Conservation (phyloP, 2,329 filamentous ascomycete species). For the Fusarium devonianum region DNA sequence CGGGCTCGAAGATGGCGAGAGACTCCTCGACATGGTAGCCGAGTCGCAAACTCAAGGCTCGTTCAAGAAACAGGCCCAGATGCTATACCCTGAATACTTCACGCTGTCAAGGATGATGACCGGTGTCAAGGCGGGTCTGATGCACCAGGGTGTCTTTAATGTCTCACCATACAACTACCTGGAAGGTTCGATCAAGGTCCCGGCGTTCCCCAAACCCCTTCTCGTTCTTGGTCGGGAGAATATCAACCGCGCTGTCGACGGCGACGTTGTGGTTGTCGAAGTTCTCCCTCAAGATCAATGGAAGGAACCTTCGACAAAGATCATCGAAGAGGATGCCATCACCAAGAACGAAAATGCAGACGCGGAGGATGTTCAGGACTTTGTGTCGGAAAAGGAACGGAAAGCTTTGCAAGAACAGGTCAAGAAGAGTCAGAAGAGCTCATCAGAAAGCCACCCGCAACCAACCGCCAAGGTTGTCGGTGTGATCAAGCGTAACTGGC, state of each 20-base stretch:
- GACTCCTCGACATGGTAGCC: conserved; percentile 91
- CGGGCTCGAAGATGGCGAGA: conserved; percentile 82
- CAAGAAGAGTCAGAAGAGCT: conserved; percentile 80
- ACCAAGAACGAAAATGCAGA: conserved; percentile 96
- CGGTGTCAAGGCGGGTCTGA: conserved; percentile 82
- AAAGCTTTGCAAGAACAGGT: conserved; percentile 91
- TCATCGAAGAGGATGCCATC: conserved; percentile 90
- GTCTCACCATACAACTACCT: conserved; percentile 98
- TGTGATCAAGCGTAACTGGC: conserved; percentile 94
- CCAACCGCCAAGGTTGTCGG: conserved; percentile 93
- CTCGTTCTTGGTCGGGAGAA: conserved; percentile 91
- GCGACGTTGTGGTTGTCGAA: conserved; percentile 92
- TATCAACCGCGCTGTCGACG: conserved; percentile 92
- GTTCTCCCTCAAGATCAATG: conserved; percentile 93
- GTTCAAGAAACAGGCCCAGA: conserved; percentile 66
- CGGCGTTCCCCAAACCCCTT: conserved; percentile 87
- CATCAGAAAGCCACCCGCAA: conserved; percentile 78
- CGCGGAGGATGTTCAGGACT: conserved; percentile 73
- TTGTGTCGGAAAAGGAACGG: conserved; percentile 89
- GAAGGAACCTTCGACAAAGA: conserved; percentile 95
- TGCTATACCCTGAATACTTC: conserved; percentile 89
- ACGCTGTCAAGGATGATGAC: conserved; percentile 94
- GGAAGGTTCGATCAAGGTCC: conserved; percentile 88
- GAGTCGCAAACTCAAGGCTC: conserved; percentile 75
- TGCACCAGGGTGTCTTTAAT: conserved; percentile 96